These are phyloP conservation scores for Arthrobotrys sinensis DNA, from an alignment of 2,329 filamentous ascomycete species.

Conservation along the genomic window DNA sequence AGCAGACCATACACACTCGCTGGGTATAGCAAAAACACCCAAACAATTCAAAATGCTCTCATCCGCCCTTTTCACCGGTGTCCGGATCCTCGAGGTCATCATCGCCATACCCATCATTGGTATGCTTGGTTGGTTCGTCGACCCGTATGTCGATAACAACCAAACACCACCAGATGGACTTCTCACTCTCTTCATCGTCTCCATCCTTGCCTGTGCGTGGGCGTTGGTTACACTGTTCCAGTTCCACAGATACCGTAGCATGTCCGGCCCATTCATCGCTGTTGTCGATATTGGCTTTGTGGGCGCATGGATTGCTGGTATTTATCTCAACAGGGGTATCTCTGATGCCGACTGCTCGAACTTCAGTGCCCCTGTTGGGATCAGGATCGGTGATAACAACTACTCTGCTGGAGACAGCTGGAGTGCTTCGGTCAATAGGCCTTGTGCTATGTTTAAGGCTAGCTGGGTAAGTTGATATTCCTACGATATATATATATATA, in stretches of 20 bases:
- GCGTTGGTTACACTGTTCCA: slow-evolving; percentile 77
- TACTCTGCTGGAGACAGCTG: slow-evolving; percentile 72
- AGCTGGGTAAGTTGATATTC: slow-evolving; percentile 79
- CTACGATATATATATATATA: background rate
- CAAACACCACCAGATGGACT: slow-evolving; percentile 75
- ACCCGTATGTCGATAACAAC: slow-evolving; percentile 74
- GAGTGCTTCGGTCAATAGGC: slow-evolving; percentile 77
- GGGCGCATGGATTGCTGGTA: slow-evolving; percentile 76
- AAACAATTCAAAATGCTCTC: slow-evolving; percentile 38
- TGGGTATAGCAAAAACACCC: slow-evolving; percentile 1
- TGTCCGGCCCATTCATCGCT: slow-evolving; percentile 75
- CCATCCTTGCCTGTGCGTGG: slow-evolving; percentile 76
- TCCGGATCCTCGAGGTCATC: slow-evolving; percentile 48
- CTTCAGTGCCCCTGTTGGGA: slow-evolving; percentile 69
- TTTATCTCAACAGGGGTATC: slow-evolving; percentile 75
- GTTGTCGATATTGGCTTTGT: slow-evolving; percentile 75
- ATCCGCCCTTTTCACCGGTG: slow-evolving; percentile 55
- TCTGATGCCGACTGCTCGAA: slow-evolving; percentile 77
- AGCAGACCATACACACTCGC: slow-evolving; percentile 3
- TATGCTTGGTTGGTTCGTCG: slow-evolving; percentile 78
- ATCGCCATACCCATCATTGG: slow-evolving; percentile 74
- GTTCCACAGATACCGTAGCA: slow-evolving; percentile 76
- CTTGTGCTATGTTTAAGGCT: slow-evolving; percentile 93
- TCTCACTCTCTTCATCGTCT: slow-evolving; percentile 78
- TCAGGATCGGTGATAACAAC: slow-evolving; percentile 76